A percentile compares a stretch with the other conserved stretches of the same genome.
Evolutionary conservation across 495 filamentous ascomycete genomes (phyloP).

Genomic region (Penicillium manginii): DNA sequence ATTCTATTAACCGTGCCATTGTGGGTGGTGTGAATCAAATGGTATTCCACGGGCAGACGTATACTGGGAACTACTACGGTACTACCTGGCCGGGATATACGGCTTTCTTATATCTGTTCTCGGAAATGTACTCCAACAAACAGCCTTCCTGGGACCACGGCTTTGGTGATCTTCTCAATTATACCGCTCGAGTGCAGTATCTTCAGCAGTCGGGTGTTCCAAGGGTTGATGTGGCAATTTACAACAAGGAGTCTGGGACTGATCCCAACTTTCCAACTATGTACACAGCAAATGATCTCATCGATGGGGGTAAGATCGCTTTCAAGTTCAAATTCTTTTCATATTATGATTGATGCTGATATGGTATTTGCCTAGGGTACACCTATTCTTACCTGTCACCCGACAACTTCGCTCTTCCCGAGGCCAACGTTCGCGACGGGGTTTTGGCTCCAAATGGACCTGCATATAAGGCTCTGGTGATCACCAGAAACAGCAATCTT

Average conservation of each 20-base stretch:
- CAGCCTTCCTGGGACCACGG: conserved; percentile 50
- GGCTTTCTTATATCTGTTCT: conserved; percentile 46
- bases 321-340: neutral
- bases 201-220: conserved; percentile 44
- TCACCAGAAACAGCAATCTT: conserved; percentile 41
- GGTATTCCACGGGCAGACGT: conserved; percentile 51
- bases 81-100: conserved; percentile 56
- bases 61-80: conserved; percentile 40
- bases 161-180: conserved; percentile 43
- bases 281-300: conserved; percentile 24
- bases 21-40: conserved; percentile 49
- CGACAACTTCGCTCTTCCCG: conserved; percentile 46
- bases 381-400: conserved; percentile 55
- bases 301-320: conserved; percentile 15
- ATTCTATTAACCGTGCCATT: conserved; percentile 34
- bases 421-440: conserved; percentile 36
- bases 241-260: conserved; percentile 26
- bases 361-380: conserved; percentile 22
- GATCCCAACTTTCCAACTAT: conserved; percentile 17
- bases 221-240: conserved; percentile 49
- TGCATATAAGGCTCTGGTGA: conserved; percentile 48
- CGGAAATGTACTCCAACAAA: conserved; percentile 44
- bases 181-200: conserved; percentile 40
- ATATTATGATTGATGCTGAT: neutral
- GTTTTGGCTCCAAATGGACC: conserved; percentile 43